These are phyloP conservation scores for Nicotiana paniculata DNA, from an alignment of 257 asterid species.

Conservation along the genomic window DNA sequence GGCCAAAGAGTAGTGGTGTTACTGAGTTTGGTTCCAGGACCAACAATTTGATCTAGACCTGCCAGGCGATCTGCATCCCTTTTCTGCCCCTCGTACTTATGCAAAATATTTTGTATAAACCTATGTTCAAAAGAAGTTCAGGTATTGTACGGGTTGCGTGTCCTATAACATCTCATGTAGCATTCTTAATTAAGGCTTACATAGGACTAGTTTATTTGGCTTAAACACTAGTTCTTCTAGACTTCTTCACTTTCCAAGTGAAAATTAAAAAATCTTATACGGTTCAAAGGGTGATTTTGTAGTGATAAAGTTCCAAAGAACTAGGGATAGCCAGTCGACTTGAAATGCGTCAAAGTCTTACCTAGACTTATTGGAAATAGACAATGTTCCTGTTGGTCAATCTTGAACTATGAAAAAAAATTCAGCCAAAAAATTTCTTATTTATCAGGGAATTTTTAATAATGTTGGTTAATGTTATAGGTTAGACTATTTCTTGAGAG, in stretches of 20 bases:
- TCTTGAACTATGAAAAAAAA: not conserved
- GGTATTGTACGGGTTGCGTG: not conserved
- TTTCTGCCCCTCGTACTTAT: not conserved
- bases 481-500: slow-evolving; percentile 58
- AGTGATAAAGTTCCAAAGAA: not conserved
- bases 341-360: not conserved
- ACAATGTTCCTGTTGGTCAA: not conserved
- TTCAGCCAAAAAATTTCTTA: not conserved
- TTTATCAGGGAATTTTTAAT: not conserved
- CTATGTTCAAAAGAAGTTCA: not conserved
- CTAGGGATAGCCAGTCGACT: not conserved
- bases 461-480: not conserved
- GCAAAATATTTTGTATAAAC: not conserved
- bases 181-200: not conserved
- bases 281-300: not conserved
- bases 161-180: not conserved
- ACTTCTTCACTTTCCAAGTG: not conserved
- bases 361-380: not conserved
- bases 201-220: not conserved
- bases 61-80: not conserved
- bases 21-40: not conserved
- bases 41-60: not conserved
- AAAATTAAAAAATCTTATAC: not conserved
- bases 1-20: not conserved
- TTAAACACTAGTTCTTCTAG: not conserved